phyloP scores from a whole-genome alignment of 2,329 filamentous ascomycete genomes.

The Xylariaceae sp. region DNA sequence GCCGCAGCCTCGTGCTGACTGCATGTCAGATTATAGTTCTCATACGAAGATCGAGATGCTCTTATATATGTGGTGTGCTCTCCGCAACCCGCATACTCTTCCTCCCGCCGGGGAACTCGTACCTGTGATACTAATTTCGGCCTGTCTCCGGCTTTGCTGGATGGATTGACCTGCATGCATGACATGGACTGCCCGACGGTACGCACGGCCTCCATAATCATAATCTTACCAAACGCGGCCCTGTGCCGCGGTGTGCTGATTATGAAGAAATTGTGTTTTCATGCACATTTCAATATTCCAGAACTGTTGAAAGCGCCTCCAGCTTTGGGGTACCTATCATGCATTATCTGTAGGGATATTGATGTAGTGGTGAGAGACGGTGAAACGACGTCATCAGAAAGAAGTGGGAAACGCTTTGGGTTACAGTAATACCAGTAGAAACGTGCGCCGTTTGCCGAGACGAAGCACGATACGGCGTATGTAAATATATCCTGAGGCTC shows the following conservation, averaged over 20 bases:
- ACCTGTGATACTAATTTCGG: slow-evolving; percentile 22
- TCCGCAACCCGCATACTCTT: slow-evolving; percentile 11
- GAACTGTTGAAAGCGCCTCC: not conserved
- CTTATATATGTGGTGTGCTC: not conserved
- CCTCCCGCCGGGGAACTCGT: slow-evolving; percentile 8
- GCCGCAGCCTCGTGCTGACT: slow-evolving; percentile 24
- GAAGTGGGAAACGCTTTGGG: not conserved
- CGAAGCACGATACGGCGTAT: not conserved
- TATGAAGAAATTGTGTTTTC: not conserved
- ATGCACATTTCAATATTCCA: not conserved
- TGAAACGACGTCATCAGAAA: not conserved
- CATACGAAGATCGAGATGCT: slow-evolving; percentile 9
- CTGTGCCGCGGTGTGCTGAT: slow-evolving; percentile 2
- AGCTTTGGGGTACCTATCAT: not conserved
- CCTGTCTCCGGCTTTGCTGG: slow-evolving; percentile 21
- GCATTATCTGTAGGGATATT: not conserved
- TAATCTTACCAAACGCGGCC: slow-evolving; percentile 4
- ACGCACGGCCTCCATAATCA: slow-evolving; percentile 11
- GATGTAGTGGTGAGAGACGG: not conserved
- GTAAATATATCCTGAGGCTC: not conserved
- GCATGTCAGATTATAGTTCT: slow-evolving; percentile 28
- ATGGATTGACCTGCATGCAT: slow-evolving; percentile 20
- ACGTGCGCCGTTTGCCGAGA: not conserved
- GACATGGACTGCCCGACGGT: slow-evolving; percentile 2
- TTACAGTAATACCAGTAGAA: not conserved